phyloP scores from a whole-genome alignment of 805 yeast genomes.

The Komagataella pseudopastoris region DNA sequence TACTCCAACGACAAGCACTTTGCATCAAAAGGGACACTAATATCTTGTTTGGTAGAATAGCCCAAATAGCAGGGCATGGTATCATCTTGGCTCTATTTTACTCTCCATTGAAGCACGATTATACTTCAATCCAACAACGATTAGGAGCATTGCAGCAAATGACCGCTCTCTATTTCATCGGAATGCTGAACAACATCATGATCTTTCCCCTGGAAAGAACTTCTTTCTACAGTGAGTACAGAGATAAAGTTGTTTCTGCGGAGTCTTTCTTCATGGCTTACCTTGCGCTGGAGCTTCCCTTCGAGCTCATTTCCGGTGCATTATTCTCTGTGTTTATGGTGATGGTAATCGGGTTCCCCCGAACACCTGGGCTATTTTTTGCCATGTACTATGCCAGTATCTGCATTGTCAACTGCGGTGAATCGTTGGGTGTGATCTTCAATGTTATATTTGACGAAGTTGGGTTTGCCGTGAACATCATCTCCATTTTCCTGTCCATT shows the following conservation, averaged over 20 bases:
- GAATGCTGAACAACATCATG: conserved; percentile 67
- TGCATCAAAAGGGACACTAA: conserved; percentile 40
- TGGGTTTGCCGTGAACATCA: conserved; percentile 69
- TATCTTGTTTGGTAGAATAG: conserved; percentile 46
- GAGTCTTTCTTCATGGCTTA: conserved; percentile 50
- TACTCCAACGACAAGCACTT: conserved; percentile 23
- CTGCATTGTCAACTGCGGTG: conserved; percentile 60
- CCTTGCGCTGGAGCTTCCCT: conserved; percentile 50
- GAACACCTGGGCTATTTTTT: conserved; percentile 55
- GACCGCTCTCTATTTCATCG: conserved; percentile 60
- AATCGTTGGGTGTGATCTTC: conserved; percentile 70
- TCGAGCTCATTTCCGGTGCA: conserved; percentile 45
- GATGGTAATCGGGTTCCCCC: conserved; percentile 60
- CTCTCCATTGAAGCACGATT: conserved; percentile 36
- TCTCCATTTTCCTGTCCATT: conserved; percentile 50
- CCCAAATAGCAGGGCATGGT: conserved; percentile 53
- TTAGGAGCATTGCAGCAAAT: conserved; percentile 69
- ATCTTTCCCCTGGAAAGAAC: conserved; percentile 64
- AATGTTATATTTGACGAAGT: conserved; percentile 62
- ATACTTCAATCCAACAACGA: conserved; percentile 47
- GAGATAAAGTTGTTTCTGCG: conserved; percentile 58
- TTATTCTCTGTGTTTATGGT: conserved; percentile 50
- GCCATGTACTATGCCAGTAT: conserved; percentile 41
- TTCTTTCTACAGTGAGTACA: conserved; percentile 66
- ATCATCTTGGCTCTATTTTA: conserved; percentile 55